Evolutionary conservation across 768 basidiomycete genomes (phyloP).

Genomic region (Amanita pseudoporphyria): DNA sequence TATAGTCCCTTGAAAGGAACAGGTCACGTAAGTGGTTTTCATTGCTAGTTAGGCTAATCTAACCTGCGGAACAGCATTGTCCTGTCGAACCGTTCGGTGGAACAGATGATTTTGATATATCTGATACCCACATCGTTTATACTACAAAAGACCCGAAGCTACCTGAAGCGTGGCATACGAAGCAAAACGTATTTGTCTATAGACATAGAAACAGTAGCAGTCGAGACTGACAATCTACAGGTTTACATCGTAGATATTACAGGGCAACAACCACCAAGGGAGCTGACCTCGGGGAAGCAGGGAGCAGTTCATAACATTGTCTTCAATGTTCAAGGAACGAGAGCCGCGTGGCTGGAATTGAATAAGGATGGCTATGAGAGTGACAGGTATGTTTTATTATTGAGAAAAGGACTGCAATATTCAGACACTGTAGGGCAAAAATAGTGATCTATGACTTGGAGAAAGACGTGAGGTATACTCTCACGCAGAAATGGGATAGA

Average conservation of each 20-base stretch:
- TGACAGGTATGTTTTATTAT: constrained; percentile 43
- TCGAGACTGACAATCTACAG: constrained; percentile 23
- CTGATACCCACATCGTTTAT: constrained; percentile 60
- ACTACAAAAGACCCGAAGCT: constrained; percentile 79
- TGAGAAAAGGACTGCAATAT: neutral
- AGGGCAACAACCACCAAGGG: constrained; percentile 39
- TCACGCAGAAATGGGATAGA: constrained; percentile 83
- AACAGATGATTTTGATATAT: constrained; percentile 72
- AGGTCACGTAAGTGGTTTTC: constrained; percentile 43
- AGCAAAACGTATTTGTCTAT: constrained; percentile 54
- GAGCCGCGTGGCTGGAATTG: constrained; percentile 84
- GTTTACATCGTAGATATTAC: constrained; percentile 60
- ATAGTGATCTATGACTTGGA: constrained; percentile 71
- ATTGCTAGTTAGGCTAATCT: constrained; percentile 1
- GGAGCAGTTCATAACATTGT: constrained; percentile 74
- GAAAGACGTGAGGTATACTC: constrained; percentile 55
- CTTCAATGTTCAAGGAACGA: constrained; percentile 55
- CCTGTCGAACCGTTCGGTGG: constrained; percentile 89
- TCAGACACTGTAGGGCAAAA: constrained; percentile 40
- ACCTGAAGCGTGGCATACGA: constrained; percentile 78
- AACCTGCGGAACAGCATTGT: constrained; percentile 32
- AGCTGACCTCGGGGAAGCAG: constrained; percentile 77
- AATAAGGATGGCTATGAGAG: constrained; percentile 84
- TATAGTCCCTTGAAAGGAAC: constrained; percentile 57
- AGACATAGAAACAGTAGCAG: neutral